These are phyloP conservation scores for Nakazawaea holstii DNA, from an alignment of 805 yeast genomes.

Conservation along the genomic window DNA sequence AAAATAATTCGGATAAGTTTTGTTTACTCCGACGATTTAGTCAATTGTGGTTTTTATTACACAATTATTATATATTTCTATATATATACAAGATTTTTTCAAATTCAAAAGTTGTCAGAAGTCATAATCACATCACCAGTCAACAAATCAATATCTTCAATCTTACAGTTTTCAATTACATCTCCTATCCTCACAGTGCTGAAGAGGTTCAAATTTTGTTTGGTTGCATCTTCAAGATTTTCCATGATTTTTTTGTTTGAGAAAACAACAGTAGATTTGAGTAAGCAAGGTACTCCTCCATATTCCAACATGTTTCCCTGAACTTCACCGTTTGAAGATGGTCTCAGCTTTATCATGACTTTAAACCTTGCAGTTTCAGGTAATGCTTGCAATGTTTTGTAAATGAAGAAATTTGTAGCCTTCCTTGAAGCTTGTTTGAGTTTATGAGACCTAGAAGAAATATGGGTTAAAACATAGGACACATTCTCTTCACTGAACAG, in stretches of 20 bases:
- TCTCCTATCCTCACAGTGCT: constrained; percentile 39
- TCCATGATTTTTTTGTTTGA: constrained; percentile 2
- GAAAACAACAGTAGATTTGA: constrained; percentile 17
- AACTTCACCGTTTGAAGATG: constrained; percentile 30
- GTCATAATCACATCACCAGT: constrained; percentile 33
- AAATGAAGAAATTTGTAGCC: constrained; percentile 32
- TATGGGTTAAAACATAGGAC: constrained; percentile 32
- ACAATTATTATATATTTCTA: too few relatives aligned
- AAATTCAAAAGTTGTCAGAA: constrained; percentile 17
- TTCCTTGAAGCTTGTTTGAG: constrained; percentile 24
- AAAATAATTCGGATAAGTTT: background rate
- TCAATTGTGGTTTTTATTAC: too few relatives aligned
- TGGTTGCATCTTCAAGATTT: constrained; percentile 20
- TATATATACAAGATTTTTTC: constrained; percentile 1
- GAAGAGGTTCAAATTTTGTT: constrained; percentile 13
- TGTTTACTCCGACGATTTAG: too few relatives aligned
- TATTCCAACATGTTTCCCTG: constrained; percentile 24
- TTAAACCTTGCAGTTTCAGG: constrained; percentile 14
- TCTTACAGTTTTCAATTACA: constrained; percentile 29
- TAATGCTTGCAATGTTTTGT: constrained; percentile 20
- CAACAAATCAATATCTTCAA: constrained; percentile 37
- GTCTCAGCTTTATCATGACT: constrained; percentile 37
- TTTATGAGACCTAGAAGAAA: constrained; percentile 38
- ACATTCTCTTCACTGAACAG: constrained; percentile 29
- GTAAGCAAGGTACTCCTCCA: constrained; percentile 22